Evolutionary conservation across 2,329 filamentous ascomycete species (phyloP).

Genomic region (Alternaria alternata): DNA sequence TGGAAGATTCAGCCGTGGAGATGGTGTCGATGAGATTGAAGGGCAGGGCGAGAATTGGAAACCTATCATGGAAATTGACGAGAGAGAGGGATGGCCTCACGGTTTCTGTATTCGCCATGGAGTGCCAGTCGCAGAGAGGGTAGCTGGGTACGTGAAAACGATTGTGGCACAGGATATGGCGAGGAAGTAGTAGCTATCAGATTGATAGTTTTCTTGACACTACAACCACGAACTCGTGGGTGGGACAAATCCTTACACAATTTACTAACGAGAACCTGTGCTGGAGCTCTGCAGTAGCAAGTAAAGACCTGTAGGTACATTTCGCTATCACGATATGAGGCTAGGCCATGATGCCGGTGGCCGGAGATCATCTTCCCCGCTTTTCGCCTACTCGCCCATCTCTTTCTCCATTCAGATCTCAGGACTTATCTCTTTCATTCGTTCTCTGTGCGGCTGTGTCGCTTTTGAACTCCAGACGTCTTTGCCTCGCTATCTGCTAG

Average conservation of each 20-base stretch:
- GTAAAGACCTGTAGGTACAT: not conserved
- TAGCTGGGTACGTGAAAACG: constrained; percentile 57
- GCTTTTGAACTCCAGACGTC: not conserved
- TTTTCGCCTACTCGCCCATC: not conserved
- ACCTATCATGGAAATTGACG: constrained; percentile 64
- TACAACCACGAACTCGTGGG: not conserved
- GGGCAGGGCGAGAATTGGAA: constrained; percentile 46
- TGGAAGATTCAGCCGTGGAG: constrained; percentile 16
- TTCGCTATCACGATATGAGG: not conserved
- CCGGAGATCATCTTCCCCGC: not conserved
- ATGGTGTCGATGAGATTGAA: constrained; percentile 34
- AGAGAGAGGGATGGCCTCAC: constrained; percentile 63
- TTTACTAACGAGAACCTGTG: not conserved
- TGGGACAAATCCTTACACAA: not conserved
- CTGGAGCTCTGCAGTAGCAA: not conserved
- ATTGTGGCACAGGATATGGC: constrained; percentile 44
- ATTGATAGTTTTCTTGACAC: not conserved
- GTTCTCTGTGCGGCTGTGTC: not conserved
- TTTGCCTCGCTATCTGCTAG: not conserved
- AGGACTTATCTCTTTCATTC: not conserved
- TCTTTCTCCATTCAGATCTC: not conserved
- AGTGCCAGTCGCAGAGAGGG: constrained; percentile 60
- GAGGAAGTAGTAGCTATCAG: constrained; percentile 6
- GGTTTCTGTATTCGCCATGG: constrained; percentile 65
- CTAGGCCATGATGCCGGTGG: not conserved